Evolutionary conservation across 78 protist genomes (phyloP).

Genomic region (Emiliania huxleyi): DNA sequence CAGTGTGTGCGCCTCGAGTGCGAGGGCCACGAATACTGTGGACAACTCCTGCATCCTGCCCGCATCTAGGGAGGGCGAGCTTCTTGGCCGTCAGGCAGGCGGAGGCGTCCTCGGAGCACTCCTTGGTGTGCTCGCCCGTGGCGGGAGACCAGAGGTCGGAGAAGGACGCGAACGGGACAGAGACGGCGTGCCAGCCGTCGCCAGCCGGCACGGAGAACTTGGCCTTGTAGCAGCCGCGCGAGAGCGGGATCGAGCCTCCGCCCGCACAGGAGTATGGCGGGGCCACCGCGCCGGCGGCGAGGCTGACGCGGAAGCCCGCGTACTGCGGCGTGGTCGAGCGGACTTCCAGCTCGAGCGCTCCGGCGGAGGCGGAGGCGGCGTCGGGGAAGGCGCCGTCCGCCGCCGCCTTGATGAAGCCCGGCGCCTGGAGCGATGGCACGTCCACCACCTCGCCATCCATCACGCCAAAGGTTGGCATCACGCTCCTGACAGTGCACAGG

Average conservation of each 20-base stretch:
- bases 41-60: too few species aligned
- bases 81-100: neutral
- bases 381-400: neutral
- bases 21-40: too few species aligned
- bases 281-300: neutral
- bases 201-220: neutral
- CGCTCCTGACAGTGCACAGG: too few species aligned
- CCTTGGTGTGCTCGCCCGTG: neutral
- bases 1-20: too few species aligned
- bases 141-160: neutral
- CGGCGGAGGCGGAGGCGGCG: neutral
- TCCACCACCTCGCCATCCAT: slow-evolving; percentile 32
- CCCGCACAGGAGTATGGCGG: neutral
- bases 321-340: neutral
- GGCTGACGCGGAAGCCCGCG: neutral
- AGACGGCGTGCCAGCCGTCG: neutral
- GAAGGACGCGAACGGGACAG: neutral
- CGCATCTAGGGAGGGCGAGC: too few species aligned
- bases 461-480: neutral
- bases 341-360: neutral
- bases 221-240: slow-evolving; percentile 1
- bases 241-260: slow-evolving; percentile 10
- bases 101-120: neutral
- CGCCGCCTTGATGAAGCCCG: slow-evolving; percentile 24
- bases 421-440: slow-evolving; percentile 23